Conservation (phyloP, 306 rosid genomes). For the Oxytropis ochrocephala region DNA sequence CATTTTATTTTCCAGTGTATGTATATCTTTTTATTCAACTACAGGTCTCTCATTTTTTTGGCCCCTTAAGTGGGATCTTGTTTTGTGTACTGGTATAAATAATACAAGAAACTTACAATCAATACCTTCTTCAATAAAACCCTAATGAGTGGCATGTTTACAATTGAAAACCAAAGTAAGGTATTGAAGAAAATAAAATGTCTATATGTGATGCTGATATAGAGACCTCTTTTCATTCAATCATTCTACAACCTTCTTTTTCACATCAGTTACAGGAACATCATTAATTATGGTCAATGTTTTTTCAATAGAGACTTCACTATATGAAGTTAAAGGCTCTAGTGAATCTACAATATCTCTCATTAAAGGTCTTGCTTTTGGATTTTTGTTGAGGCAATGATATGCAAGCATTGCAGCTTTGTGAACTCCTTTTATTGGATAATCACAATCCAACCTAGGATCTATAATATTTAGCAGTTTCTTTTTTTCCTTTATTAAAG, state of each 20-base stretch:
- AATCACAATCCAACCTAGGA: conserved; percentile 78
- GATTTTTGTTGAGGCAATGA: conserved; percentile 91
- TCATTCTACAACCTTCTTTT: conserved; percentile 35
- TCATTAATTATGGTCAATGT: conserved; percentile 48
- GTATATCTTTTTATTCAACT: conserved; percentile 22
- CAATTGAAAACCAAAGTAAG: not conserved
- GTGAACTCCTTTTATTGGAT: conserved; percentile 71
- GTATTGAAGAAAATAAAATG: conserved; percentile 10
- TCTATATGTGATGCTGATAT: conserved; percentile 20
- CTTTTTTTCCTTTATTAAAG: conserved; percentile 88
- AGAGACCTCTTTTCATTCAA: conserved; percentile 8
- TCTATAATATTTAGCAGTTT: conserved; percentile 62
- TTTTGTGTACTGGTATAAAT: conserved; percentile 11
- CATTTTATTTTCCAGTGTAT: conserved; percentile 20
- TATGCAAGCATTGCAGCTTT: conserved; percentile 90
- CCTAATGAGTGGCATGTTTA: no score
- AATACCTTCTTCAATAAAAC: no score
- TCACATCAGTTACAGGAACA: conserved; percentile 35
- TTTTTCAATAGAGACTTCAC: conserved; percentile 41
- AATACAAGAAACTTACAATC: conserved; percentile 3
- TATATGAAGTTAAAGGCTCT: conserved; percentile 70
- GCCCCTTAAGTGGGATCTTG: conserved; percentile 11
- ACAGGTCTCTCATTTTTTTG: conserved; percentile 24
- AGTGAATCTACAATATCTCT: conserved; percentile 90
- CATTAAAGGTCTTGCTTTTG: conserved; percentile 97